Evolutionary conservation across 345 rosid genomes (phyloP).

Genomic region (Combretum micranthum): DNA sequence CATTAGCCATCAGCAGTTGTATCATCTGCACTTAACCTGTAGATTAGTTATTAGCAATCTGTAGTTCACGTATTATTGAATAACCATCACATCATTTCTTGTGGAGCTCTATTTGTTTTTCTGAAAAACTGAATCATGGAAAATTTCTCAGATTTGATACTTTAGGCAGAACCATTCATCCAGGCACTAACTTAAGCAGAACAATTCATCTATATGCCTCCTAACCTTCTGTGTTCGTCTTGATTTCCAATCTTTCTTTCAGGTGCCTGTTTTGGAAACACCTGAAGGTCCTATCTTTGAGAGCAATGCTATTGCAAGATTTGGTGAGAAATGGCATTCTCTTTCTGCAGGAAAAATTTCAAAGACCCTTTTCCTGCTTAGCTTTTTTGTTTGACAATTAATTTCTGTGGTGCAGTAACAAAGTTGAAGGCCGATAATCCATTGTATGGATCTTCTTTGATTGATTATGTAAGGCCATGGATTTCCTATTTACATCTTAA

Average conservation of each 20-base stretch:
- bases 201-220: neutral
- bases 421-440: slow-evolving; percentile 59
- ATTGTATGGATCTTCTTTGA: slow-evolving; percentile 53
- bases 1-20: too few relatives aligned
- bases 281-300: slow-evolving; percentile 84
- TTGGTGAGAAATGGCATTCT: slow-evolving; percentile 37
- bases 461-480: slow-evolving; percentile 57
- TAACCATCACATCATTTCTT: too few relatives aligned
- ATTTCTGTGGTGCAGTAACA: slow-evolving; percentile 37
- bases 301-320: slow-evolving; percentile 96
- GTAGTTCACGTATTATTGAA: too few relatives aligned
- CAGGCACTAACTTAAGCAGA: too few relatives aligned
- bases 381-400: slow-evolving; percentile 1
- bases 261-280: slow-evolving; percentile 96
- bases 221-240: neutral
- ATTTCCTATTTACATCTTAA: neutral
- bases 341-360: neutral
- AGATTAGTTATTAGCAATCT: too few relatives aligned
- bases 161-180: too few relatives aligned
- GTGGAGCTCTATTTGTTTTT: too few relatives aligned
- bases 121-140: too few relatives aligned
- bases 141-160: too few relatives aligned
- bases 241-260: slow-evolving; percentile 1
- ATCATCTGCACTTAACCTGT: too few relatives aligned
- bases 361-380: neutral